Evolutionary conservation across 2,329 filamentous ascomycete genomes (phyloP).

Genomic region (Beauveria sp.): DNA sequence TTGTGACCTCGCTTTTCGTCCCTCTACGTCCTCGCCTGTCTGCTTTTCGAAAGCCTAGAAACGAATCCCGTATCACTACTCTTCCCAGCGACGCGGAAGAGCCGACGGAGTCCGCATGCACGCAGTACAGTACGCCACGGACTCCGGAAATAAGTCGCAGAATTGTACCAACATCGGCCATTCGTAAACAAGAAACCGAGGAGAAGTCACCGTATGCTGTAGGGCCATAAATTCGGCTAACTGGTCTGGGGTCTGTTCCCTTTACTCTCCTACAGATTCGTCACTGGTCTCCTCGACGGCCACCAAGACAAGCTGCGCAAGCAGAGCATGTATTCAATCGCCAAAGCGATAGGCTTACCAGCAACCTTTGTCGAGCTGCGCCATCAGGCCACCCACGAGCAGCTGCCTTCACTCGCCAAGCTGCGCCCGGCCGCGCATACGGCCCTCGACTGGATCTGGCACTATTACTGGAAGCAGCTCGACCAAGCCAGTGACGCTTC

Average conservation of each 20-base stretch:
- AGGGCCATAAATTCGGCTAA: slow-evolving; percentile 7
- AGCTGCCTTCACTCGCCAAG: slow-evolving; percentile 67
- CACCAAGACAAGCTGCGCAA: slow-evolving; percentile 60
- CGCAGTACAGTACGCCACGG: neutral
- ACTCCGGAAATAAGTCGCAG: neutral
- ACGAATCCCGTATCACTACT: neutral
- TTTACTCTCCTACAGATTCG: slow-evolving; percentile 47
- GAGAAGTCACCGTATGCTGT: neutral
- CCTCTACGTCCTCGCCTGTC: slow-evolving; percentile 4
- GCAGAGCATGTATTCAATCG: slow-evolving; percentile 66
- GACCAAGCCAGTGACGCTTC: slow-evolving; percentile 15
- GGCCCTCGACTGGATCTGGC: slow-evolving; percentile 79
- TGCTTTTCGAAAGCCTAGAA: neutral
- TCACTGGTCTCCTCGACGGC: slow-evolving; percentile 71
- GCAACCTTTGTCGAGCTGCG: slow-evolving; percentile 80
- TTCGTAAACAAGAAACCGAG: neutral
- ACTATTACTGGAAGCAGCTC: slow-evolving; percentile 69
- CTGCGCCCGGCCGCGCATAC: slow-evolving; percentile 61
- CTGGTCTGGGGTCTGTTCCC: neutral
- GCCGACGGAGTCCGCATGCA: neutral
- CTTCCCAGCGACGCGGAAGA: neutral
- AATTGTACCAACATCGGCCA: neutral
- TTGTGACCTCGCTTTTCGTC: too few species aligned
- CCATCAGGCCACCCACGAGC: slow-evolving; percentile 85
- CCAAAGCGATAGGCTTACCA: slow-evolving; percentile 60